Percentiles rank a stretch among this genome's conserved stretches.
Evolutionary conservation across 2,329 filamentous ascomycete species (phyloP).

Genomic region (Onygenales sp.): DNA sequence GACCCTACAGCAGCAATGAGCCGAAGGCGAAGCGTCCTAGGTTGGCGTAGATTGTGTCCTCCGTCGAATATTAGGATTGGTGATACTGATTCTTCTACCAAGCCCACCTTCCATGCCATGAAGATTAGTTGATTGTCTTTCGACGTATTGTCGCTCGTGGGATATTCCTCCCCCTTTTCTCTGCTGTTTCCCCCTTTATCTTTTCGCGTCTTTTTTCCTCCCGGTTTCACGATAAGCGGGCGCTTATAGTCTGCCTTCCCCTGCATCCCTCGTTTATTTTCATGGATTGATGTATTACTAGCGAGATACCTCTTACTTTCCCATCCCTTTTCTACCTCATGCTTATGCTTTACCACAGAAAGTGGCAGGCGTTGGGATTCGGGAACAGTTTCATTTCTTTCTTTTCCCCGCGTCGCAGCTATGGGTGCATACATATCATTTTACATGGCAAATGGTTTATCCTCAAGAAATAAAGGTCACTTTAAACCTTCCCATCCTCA

Average conservation of each 20-base stretch:
- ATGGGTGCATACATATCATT: no score
- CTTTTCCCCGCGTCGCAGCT: no score
- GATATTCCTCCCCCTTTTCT: not conserved
- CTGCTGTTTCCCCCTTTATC: not conserved
- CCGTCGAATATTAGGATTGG: not conserved
- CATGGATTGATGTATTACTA: not conserved
- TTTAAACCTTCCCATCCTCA: no score
- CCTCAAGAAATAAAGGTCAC: no score
- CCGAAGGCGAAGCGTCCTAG: slow-evolving; percentile 14
- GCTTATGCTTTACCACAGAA: not conserved
- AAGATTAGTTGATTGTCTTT: not conserved
- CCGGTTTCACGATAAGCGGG: no score
- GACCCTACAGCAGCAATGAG: slow-evolving; percentile 7
- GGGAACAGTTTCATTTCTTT: no score
- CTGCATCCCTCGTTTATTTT: not conserved
- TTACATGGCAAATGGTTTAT: no score
- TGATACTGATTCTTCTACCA: no score
- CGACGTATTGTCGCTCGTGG: no score
- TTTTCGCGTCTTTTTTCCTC: not conserved
- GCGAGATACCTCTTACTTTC: slow-evolving; percentile 1
- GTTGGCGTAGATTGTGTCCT: slow-evolving; percentile 5
- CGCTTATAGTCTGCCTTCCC: not conserved
- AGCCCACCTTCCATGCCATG: not conserved
- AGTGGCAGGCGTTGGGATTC: no score
- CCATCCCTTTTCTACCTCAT: not conserved